Base-by-base conservation (phyloP, 2,329 filamentous ascomycete genomes). In the Clonostachys sp. region DNA sequence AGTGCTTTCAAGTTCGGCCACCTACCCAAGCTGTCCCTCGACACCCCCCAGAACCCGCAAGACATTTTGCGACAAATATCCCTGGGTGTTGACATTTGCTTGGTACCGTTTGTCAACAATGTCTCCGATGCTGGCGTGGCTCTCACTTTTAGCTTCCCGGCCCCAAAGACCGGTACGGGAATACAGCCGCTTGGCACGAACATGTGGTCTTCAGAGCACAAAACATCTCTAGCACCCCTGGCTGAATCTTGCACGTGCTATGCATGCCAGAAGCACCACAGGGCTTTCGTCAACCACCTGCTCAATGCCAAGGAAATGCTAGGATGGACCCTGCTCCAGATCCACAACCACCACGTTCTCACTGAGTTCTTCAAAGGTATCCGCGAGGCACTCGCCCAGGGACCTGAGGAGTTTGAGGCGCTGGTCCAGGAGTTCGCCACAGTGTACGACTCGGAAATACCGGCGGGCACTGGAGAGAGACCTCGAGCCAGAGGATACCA, bases 261-360 rank as follows among this genome's bases (percentile, higher is more conserved):
- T 64, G 75, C 90, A 18, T 99, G 94, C 73, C 81, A 74, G 3
- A 80, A 79, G 16, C 92, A 97, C 64, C 90, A 96, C 66, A 76
- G 86, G 44, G 92, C 94, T 0, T 99, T 89, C 65, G 61, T 99
- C 35, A 86, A 91, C 54, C 94, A 99, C 64, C 77, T 97, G 1
- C 80, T 99, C 6, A 77, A 82, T 42, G 91, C 94, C 1, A 95
- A 91, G 61, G 94, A 99, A 67, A 97, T 99, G 94, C 81, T 96
- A 5, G 92, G 87, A 20, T 99, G 94, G 94, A 88, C 86, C 1
- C 75, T 99, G 8, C 75, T 99, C 8, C 92, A 97, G 64, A 78
- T 96, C 5, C 94, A 99, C 69, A 99, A 99, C 63, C 84, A 95
- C 62, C 77, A 84, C 51, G 69, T 87, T 8, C 66, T 95, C 46